Base-by-base conservation (phyloP, 352 stramenopile species). In the Globisporangium irregulare region DNA sequence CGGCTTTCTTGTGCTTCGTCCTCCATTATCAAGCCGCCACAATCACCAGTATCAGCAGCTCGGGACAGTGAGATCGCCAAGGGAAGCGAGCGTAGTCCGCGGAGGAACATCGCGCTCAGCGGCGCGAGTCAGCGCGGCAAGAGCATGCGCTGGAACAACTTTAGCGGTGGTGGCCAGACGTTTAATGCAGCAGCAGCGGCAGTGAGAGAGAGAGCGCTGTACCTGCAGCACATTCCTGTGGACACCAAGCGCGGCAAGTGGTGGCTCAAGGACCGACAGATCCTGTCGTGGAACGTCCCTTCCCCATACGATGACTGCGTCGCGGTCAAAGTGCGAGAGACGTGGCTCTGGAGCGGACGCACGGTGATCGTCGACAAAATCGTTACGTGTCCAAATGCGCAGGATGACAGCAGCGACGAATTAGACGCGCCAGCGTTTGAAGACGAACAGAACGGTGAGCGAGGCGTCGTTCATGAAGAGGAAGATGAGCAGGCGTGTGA, bases 281-380 rank as follows among this genome's bases (percentile, higher is more conserved):
- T 90, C 38, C 70, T 92, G 27, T 84, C 80, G 3, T 73, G 71
- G 6, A 81, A 78, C 58, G 64, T 67, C 0, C 70, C 70, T 2
- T 62, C 70, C 9, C 62, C 76, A 1, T 73, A 68, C 8, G 73
- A 80, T 38, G 65, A 73, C 48, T 73, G 63, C 22, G 66, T 78
- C 20, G 76, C 69, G 34, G 69, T 91, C 34, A 91, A 90, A 69
- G 74, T 92, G 48, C 75, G 79, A 20, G 81, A 92, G 62, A 82
- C 69, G 29, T 91, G 82, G 84, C 64, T 79, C 46, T 91, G 84
- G 84, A 87, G 76, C 67, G 82, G 82, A 10, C 77, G 84, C 27
- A 78, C 71, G 1, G 78, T 92, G 22, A 60, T 89, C 3, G 61
- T 91, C 18, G 84, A 92, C 75, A 92, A 91, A 67, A 88, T 90